Evolutionary conservation across 2,329 filamentous ascomycete species (phyloP).

Genomic region (Alternaria tenuissima): DNA sequence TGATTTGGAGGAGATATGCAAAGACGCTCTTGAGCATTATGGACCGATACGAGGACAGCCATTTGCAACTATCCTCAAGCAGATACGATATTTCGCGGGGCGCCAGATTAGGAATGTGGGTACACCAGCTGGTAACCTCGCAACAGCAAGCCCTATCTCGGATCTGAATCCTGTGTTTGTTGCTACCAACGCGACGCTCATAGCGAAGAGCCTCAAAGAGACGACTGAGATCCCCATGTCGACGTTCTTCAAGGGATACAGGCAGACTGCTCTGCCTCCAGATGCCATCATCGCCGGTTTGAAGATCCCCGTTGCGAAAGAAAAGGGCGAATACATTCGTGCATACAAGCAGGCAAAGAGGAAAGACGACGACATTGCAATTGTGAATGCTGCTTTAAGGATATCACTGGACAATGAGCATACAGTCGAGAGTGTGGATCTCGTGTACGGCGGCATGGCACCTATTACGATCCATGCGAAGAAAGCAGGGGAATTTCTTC

Average conservation of each 20-base stretch:
- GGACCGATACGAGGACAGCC: constrained; percentile 76
- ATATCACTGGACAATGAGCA: constrained; percentile 75
- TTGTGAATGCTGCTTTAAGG: constrained; percentile 87
- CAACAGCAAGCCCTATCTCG: constrained; percentile 93
- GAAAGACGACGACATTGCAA: constrained; percentile 98
- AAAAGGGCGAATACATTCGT: constrained; percentile 82
- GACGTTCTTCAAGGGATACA: constrained; percentile 91
- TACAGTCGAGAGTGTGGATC: constrained; percentile 74
- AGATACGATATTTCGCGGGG: constrained; percentile 93
- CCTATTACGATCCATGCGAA: constrained; percentile 88
- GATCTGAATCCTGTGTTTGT: constrained; percentile 95
- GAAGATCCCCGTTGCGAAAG: constrained; percentile 78
- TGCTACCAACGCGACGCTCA: constrained; percentile 80
- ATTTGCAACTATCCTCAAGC: constrained; percentile 90
- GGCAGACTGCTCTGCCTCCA: constrained; percentile 79
- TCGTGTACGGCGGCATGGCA: constrained; percentile 96
- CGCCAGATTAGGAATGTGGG: constrained; percentile 97
- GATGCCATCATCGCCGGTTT: constrained; percentile 88
- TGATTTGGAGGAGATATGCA: constrained; percentile 85
- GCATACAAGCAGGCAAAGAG: constrained; percentile 97
- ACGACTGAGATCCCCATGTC: constrained; percentile 90
- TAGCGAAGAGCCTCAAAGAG: constrained; percentile 77
- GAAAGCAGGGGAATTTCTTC: constrained; percentile 75
- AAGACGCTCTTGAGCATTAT: constrained; percentile 80
- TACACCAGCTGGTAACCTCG: constrained; percentile 92